A percentile compares a stretch with the other conserved stretches of the same genome.
Evolutionary conservation across 1,284 basidiomycete species (phyloP).

Genomic region (Papiliotrema terrestris): DNA sequence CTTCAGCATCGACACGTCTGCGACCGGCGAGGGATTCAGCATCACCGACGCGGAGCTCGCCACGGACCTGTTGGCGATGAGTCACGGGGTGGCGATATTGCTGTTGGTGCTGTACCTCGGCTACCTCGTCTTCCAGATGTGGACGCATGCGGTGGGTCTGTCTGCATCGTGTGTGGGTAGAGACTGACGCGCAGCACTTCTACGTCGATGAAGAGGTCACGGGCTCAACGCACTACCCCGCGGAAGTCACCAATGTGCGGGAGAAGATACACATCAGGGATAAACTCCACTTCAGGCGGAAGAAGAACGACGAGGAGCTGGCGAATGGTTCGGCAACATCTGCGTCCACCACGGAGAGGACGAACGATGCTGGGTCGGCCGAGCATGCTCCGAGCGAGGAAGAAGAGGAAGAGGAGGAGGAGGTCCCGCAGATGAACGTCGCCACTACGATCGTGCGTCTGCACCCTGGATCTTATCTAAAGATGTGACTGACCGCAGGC

Average conservation of each 20-base stretch:
- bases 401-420: slow-evolving; percentile 45
- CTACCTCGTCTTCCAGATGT: slow-evolving; percentile 81
- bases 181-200: slow-evolving; percentile 46
- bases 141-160: slow-evolving; percentile 61
- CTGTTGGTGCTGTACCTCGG: slow-evolving; percentile 65
- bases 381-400: background rate
- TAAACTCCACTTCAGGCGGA: slow-evolving; percentile 20
- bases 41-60: slow-evolving; percentile 42
- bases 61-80: slow-evolving; percentile 63
- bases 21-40: slow-evolving; percentile 18
- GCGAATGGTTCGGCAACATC: slow-evolving; percentile 10
- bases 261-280: slow-evolving; percentile 10
- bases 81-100: slow-evolving; percentile 76
- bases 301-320: slow-evolving; percentile 27
- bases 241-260: slow-evolving; percentile 25
- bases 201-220: slow-evolving; percentile 55
- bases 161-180: background rate
- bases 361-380: background rate
- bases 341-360: slow-evolving; percentile 3
- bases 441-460: slow-evolving; percentile 49
- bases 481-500: slow-evolving; percentile 5
- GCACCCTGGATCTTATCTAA: background rate
- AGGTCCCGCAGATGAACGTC: slow-evolving; percentile 52
- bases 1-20: slow-evolving; percentile 45
- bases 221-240: slow-evolving; percentile 39